Conservation (phyloP, 306 rosid species). For the Mucuna pruriens region DNA sequence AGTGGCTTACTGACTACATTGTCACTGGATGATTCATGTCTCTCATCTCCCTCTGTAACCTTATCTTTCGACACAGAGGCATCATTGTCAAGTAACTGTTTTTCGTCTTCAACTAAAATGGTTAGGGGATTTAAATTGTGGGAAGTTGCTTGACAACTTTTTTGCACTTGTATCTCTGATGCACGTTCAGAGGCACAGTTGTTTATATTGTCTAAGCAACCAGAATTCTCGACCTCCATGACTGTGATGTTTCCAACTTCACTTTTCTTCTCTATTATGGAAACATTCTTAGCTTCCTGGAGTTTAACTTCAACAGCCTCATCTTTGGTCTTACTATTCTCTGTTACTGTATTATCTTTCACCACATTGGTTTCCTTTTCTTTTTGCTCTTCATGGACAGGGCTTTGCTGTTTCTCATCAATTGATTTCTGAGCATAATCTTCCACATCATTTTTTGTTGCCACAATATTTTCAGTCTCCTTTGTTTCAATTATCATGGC, state of each 20-base stretch:
- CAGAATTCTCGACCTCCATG: constrained; percentile 48
- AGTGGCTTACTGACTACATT: constrained; percentile 39
- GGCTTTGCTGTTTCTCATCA: constrained; percentile 39
- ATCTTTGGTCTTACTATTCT: constrained; percentile 42
- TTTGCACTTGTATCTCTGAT: constrained; percentile 43
- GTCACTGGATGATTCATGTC: constrained; percentile 42
- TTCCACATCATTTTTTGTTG: constrained; percentile 44
- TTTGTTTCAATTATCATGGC: constrained; percentile 45
- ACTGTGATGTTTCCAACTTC: constrained; percentile 45
- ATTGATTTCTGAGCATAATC: constrained; percentile 44
- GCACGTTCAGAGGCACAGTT: constrained; percentile 34
- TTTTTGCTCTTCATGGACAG: constrained; percentile 36
- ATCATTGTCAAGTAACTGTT: constrained; percentile 40
- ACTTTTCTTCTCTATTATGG: constrained; percentile 42
- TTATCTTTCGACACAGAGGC: constrained; percentile 33
- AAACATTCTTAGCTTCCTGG: constrained; percentile 41
- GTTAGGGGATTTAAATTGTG: constrained; percentile 33
- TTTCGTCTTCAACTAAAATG: constrained; percentile 47
- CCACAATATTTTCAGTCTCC: constrained; percentile 41
- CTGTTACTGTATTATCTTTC: constrained; percentile 41
- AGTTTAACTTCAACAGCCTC: constrained; percentile 44
- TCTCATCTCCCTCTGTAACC: constrained; percentile 49
- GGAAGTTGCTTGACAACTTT: constrained; percentile 39
- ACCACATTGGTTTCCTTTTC: constrained; percentile 41
- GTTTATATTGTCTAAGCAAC: constrained; percentile 31